These are phyloP conservation scores for Candida tallmaniae DNA, from an alignment of 805 yeast species.

Conservation along the genomic window DNA sequence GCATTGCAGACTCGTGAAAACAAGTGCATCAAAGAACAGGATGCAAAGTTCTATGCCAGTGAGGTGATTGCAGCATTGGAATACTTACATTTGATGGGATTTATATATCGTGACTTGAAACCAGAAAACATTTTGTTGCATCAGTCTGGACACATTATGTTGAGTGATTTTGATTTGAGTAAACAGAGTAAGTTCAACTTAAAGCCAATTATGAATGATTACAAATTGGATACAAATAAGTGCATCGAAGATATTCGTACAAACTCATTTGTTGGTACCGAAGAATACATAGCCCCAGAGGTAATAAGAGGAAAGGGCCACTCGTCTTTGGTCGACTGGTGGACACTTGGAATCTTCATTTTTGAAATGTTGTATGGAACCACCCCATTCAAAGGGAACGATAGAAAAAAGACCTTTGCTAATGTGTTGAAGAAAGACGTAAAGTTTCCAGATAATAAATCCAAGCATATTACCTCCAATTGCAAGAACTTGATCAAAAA, in stretches of 20 bases:
- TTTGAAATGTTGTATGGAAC: conserved; percentile 95
- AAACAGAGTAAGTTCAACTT: conserved; percentile 79
- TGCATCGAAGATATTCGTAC: conserved; percentile 96
- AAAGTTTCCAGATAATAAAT: conserved; percentile 56
- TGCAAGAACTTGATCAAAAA: conserved; percentile 81
- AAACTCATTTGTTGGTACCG: conserved; percentile 97
- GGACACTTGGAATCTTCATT: conserved; percentile 93
- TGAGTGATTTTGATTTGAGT: conserved; percentile 92
- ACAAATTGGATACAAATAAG: conserved; percentile 85
- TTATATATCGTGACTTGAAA: conserved; percentile 91
- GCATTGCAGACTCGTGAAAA: conserved; percentile 89
- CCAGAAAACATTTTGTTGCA: conserved; percentile 94
- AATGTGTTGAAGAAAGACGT: conserved; percentile 84
- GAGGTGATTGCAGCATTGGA: conserved; percentile 97
- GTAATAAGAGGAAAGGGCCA: conserved; percentile 97
- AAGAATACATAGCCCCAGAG: conserved; percentile 98
- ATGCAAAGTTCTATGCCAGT: conserved; percentile 91
- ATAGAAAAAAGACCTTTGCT: conserved; percentile 84
- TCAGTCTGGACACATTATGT: conserved; percentile 97
- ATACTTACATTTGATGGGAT: conserved; percentile 93
- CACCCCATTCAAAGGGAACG: conserved; percentile 93
- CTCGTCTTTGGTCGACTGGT: conserved; percentile 98
- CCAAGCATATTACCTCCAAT: conserved; percentile 59
- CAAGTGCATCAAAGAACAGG: conserved; percentile 80
- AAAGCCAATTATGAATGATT: conserved; percentile 61